phyloP scores from a whole-genome alignment of 345 rosid genomes.

The Salix suchowensis region DNA sequence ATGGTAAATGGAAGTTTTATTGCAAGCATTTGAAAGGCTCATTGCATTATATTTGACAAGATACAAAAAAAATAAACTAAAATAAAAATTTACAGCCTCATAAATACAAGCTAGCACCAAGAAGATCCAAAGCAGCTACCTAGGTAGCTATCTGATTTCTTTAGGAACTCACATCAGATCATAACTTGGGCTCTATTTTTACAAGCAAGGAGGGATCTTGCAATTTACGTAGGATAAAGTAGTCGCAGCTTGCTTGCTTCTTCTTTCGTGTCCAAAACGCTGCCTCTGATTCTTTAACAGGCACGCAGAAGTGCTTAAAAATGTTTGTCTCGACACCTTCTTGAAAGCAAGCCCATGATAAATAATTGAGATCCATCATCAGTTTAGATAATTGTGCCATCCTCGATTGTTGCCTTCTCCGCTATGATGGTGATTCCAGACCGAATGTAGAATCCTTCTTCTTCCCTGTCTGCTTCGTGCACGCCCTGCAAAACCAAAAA shows the following conservation, averaged over 20 bases:
- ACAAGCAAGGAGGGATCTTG: not conserved
- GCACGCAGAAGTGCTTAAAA: slow-evolving; percentile 1
- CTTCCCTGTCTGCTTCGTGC: slow-evolving; percentile 78
- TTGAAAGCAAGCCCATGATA: not conserved
- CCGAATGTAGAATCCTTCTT: slow-evolving; percentile 77
- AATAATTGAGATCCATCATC: not conserved
- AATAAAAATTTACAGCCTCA: not conserved
- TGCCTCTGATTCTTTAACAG: slow-evolving; percentile 15
- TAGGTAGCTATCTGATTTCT: not conserved
- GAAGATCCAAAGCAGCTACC: not conserved
- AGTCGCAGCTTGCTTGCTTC: slow-evolving; percentile 17
- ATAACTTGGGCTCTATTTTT: slow-evolving; percentile 2
- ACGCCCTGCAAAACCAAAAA: slow-evolving; percentile 46
- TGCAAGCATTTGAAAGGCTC: not conserved
- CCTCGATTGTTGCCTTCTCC: slow-evolving; percentile 85
- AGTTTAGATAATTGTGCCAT: slow-evolving; percentile 63
- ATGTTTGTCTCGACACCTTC: not conserved
- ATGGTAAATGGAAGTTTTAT: not conserved
- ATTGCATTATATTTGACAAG: not conserved
- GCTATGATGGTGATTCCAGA: slow-evolving; percentile 62
- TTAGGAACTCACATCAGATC: not conserved
- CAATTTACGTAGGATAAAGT: slow-evolving; percentile 13
- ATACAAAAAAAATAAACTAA: too few species aligned
- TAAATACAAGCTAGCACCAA: not conserved
- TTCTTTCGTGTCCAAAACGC: slow-evolving; percentile 18